These are phyloP conservation scores for Eucalyptus erythrocorys DNA, from an alignment of 345 rosid species.

Conservation along the genomic window DNA sequence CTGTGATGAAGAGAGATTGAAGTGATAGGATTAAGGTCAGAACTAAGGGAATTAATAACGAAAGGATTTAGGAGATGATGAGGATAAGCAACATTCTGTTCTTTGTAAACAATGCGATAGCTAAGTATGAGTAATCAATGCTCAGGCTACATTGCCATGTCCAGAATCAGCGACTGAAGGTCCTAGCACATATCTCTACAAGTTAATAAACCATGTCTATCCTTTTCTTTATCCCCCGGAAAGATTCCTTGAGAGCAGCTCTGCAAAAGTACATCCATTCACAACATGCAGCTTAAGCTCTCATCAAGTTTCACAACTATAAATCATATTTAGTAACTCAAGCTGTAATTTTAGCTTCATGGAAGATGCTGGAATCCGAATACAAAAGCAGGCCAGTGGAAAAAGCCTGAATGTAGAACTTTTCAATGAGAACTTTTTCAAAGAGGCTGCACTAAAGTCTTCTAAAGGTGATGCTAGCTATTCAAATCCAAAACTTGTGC, in stretches of 20 bases:
- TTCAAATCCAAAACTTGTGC: background rate
- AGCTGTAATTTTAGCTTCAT: background rate
- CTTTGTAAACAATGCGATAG: background rate
- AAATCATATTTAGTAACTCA: background rate
- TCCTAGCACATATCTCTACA: background rate
- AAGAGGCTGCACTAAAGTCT: background rate
- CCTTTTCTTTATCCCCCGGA: background rate
- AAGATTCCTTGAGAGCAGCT: background rate
- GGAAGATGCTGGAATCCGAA: background rate
- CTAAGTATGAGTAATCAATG: background rate
- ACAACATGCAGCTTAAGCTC: background rate
- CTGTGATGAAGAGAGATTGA: constrained; percentile 15
- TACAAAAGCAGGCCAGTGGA: background rate
- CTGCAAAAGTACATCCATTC: background rate
- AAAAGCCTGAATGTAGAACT: background rate
- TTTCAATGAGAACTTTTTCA: background rate
- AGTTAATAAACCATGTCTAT: background rate
- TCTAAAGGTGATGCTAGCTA: background rate
- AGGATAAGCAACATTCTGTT: background rate
- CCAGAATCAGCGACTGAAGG: background rate
- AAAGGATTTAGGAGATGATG: background rate
- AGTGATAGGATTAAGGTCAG: background rate
- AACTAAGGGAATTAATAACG: background rate
- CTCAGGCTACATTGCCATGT: background rate
- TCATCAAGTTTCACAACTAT: background rate